A percentile compares a stretch with the other conserved stretches of the same genome.
These are phyloP conservation scores for Fremontodendron californicum DNA, from an alignment of 345 rosid species.

Conservation along the genomic window DNA sequence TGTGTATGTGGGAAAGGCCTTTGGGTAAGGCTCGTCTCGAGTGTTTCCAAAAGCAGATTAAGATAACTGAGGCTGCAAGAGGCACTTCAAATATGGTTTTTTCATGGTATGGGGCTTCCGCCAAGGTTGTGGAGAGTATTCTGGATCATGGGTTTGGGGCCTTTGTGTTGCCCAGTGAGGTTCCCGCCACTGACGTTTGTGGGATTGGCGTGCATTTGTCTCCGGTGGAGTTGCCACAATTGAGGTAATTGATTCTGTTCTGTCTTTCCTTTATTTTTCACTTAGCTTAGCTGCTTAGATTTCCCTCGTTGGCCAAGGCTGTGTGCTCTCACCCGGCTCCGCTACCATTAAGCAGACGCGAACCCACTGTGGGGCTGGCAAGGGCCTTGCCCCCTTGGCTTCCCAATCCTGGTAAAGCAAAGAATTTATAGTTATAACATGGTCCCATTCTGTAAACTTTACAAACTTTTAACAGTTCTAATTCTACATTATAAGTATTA, in stretches of 20 bases:
- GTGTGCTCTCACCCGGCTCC: neutral
- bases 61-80: conserved; percentile 23
- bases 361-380: neutral
- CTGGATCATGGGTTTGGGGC: conserved; percentile 43
- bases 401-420: no score
- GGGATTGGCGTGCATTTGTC: conserved; percentile 42
- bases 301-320: neutral
- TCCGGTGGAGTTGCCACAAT: conserved; percentile 29
- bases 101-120: conserved; percentile 43
- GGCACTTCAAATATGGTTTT: conserved; percentile 25
- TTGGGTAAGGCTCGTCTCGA: conserved; percentile 26
- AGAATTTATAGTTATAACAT: no score
- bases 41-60: conserved; percentile 31
- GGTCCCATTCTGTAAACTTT: no score
- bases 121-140: conserved; percentile 20
- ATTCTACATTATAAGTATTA: no score
- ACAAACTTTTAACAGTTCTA: no score
- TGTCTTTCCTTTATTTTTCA: neutral
- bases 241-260: conserved; percentile 24
- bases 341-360: no score
- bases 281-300: neutral
- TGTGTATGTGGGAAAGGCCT: conserved; percentile 16
- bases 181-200: conserved; percentile 14
- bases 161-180: conserved; percentile 16
- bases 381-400: no score